phyloP scores from a whole-genome alignment of 2,329 filamentous ascomycete species.

The Verticillium zaregamsianum region DNA sequence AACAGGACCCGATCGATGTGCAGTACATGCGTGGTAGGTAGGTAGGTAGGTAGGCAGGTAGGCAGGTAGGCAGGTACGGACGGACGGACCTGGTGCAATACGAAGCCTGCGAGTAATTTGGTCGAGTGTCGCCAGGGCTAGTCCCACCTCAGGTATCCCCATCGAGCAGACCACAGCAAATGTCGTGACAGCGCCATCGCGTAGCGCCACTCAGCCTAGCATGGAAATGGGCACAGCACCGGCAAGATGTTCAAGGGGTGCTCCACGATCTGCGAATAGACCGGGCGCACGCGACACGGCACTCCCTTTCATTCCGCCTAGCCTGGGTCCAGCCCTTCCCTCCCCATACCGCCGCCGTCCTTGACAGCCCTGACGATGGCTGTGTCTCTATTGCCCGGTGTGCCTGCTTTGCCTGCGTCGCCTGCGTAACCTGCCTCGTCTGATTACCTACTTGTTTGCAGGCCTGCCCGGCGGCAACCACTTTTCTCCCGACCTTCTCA shows the following conservation, averaged over 20 bases:
- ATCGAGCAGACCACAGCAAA: background rate
- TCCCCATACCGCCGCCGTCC: background rate
- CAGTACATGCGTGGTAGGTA: no score
- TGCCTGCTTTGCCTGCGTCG: no score
- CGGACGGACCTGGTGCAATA: no score
- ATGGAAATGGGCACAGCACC: background rate
- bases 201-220: background rate
- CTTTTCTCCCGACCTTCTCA: background rate
- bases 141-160: no score
- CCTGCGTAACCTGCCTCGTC: no score
- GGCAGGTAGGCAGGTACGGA: no score
- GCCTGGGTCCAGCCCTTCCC: background rate
- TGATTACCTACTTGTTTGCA: no score
- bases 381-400: background rate
- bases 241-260: background rate
- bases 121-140: no score
- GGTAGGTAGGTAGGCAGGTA: no score
- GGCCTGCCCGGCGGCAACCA: no score
- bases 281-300: background rate
- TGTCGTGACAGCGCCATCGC: background rate
- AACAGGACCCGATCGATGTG: no score
- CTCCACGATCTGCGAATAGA: background rate
- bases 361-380: background rate
- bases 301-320: background rate
- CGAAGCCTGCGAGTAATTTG: no score